Conservation (phyloP, 768 basidiomycete genomes). For the Russula olivacea region DNA sequence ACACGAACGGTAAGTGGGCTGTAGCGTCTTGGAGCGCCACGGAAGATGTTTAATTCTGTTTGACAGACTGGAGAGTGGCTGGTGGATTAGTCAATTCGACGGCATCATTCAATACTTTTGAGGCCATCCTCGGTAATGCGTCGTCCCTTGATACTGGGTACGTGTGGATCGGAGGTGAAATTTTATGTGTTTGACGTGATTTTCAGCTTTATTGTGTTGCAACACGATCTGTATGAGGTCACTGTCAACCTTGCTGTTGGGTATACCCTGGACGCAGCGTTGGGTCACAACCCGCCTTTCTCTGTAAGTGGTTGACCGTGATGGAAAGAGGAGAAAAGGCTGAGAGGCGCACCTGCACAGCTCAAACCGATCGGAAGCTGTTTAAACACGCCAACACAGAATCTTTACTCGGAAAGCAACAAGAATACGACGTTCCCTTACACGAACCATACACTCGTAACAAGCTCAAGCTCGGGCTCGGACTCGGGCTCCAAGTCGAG, state of each 20-base stretch:
- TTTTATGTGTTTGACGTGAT: conserved; percentile 11
- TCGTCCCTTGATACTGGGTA: conserved; percentile 55
- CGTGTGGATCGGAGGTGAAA: conserved; percentile 20
- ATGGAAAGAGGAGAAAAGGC: neutral
- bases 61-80: conserved; percentile 79
- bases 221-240: conserved; percentile 80
- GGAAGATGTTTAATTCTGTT: neutral
- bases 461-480: conserved; percentile 1
- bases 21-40: neutral
- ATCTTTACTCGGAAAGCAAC: conserved; percentile 84
- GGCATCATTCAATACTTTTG: conserved; percentile 62
- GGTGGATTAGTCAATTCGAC: conserved; percentile 64
- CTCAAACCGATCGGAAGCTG: conserved; percentile 77
- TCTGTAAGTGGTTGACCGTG: conserved; percentile 38
- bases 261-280: conserved; percentile 75
- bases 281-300: conserved; percentile 58
- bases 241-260: conserved; percentile 88
- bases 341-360: conserved; percentile 31
- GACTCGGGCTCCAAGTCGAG: neutral
- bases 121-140: conserved; percentile 67
- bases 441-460: conserved; percentile 31
- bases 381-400: conserved; percentile 50
- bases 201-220: conserved; percentile 75
- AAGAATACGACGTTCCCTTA: conserved; percentile 63
- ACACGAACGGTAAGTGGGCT: conserved; percentile 56